phyloP scores from a whole-genome alignment of 805 yeast genomes.

The Wickerhamomyces rabaulensis region DNA sequence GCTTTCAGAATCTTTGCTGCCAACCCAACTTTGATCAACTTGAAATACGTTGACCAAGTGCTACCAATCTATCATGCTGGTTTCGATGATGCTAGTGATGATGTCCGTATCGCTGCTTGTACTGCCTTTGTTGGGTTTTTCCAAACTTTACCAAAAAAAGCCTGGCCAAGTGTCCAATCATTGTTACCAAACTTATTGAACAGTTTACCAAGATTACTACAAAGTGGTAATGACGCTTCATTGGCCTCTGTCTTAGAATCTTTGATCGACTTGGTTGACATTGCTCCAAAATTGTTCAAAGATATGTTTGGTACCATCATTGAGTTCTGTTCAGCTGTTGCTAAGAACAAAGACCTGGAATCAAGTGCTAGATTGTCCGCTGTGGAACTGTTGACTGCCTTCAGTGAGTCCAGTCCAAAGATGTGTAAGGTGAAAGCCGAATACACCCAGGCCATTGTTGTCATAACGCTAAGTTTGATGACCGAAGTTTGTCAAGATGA shows the following conservation, averaged over 20 bases:
- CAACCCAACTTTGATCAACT: constrained; percentile 72
- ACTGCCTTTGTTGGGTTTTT: constrained; percentile 90
- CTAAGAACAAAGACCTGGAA: constrained; percentile 77
- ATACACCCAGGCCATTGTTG: constrained; percentile 68
- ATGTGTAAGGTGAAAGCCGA: constrained; percentile 83
- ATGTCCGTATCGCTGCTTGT: constrained; percentile 86
- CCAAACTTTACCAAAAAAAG: constrained; percentile 68
- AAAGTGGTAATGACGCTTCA: constrained; percentile 73
- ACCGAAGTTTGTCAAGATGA: constrained; percentile 89
- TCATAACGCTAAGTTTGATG: constrained; percentile 74
- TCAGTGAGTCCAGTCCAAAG: constrained; percentile 87
- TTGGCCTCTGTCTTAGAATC: constrained; percentile 85
- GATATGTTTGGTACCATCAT: constrained; percentile 88
- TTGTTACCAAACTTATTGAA: constrained; percentile 80
- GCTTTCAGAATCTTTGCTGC: constrained; percentile 86
- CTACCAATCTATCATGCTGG: constrained; percentile 75
- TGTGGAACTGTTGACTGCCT: constrained; percentile 82
- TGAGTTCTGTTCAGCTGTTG: constrained; percentile 78
- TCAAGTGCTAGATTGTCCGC: constrained; percentile 79
- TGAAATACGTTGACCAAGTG: constrained; percentile 46
- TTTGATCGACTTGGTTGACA: constrained; percentile 81
- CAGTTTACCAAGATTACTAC: constrained; percentile 80
- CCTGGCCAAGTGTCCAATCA: constrained; percentile 74
- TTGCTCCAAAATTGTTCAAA: constrained; percentile 92
- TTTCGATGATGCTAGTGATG: constrained; percentile 73